phyloP scores from a whole-genome alignment of 352 stramenopile species.

The Peronospora destructor region DNA sequence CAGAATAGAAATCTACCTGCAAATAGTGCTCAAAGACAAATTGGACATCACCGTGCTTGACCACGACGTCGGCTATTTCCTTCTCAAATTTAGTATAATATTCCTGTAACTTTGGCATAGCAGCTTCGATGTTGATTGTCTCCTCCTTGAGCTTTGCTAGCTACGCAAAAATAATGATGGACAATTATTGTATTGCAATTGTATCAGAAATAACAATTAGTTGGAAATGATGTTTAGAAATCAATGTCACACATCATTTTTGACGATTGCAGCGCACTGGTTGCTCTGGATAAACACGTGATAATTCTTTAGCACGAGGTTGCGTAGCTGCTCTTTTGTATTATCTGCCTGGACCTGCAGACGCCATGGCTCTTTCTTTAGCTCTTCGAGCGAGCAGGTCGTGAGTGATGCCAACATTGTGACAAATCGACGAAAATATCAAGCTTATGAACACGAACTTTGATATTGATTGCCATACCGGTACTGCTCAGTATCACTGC shows the following conservation, averaged over 20 bases:
- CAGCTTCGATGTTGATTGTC: slow-evolving; percentile 36
- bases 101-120: slow-evolving; percentile 51
- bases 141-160: slow-evolving; percentile 67
- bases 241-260: slow-evolving; percentile 46
- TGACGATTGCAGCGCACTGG: slow-evolving; percentile 77
- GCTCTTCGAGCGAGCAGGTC: slow-evolving; percentile 66
- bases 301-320: slow-evolving; percentile 85
- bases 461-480: background rate
- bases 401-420: slow-evolving; percentile 29
- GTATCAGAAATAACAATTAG: background rate
- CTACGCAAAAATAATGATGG: slow-evolving; percentile 17
- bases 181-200: slow-evolving; percentile 9
- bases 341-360: slow-evolving; percentile 80
- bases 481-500: background rate
- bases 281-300: slow-evolving; percentile 89
- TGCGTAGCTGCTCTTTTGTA: slow-evolving; percentile 64
- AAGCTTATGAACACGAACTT: background rate
- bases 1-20: slow-evolving; percentile 30
- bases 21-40: slow-evolving; percentile 89
- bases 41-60: slow-evolving; percentile 76
- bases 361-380: slow-evolving; percentile 80
- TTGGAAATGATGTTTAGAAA: background rate
- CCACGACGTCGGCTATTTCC: slow-evolving; percentile 49
- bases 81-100: slow-evolving; percentile 47
- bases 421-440: background rate